These are phyloP conservation scores for Maudiozyma barnettii DNA, from an alignment of 805 yeast species.

Conservation along the genomic window DNA sequence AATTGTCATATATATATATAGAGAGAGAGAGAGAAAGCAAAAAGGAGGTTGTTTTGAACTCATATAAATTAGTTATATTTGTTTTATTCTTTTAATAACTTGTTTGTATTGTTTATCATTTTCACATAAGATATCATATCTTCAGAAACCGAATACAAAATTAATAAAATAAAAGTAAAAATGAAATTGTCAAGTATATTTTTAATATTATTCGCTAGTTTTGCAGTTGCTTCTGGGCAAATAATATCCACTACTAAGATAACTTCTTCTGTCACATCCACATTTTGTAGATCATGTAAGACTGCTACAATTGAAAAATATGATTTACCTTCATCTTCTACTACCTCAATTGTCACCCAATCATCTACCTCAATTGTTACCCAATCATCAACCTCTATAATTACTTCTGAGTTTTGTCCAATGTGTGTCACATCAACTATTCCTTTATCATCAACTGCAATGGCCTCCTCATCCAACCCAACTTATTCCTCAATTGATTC, in stretches of 20 bases:
- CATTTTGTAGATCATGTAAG: not conserved
- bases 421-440: constrained; percentile 1
- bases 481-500: not conserved
- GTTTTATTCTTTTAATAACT: too few relatives aligned
- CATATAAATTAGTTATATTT: too few relatives aligned
- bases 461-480: too few relatives aligned
- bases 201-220: not conserved
- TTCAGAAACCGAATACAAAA: not conserved
- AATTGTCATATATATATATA: too few relatives aligned
- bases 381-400: not conserved
- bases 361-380: not conserved
- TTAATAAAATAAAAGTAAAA: not conserved
- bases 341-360: too few relatives aligned
- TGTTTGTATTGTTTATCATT: not conserved
- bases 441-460: too few relatives aligned
- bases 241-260: not conserved
- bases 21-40: too few relatives aligned
- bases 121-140: not conserved
- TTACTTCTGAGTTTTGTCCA: constrained; percentile 3
- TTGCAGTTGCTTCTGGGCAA: not conserved
- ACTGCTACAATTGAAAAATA: not conserved
- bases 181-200: not conserved
- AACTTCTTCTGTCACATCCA: not conserved
- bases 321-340: not conserved
- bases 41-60: too few relatives aligned